Evolutionary conservation across 495 filamentous ascomycete species (phyloP).

Genomic region (Talaromyces thailandensis): DNA sequence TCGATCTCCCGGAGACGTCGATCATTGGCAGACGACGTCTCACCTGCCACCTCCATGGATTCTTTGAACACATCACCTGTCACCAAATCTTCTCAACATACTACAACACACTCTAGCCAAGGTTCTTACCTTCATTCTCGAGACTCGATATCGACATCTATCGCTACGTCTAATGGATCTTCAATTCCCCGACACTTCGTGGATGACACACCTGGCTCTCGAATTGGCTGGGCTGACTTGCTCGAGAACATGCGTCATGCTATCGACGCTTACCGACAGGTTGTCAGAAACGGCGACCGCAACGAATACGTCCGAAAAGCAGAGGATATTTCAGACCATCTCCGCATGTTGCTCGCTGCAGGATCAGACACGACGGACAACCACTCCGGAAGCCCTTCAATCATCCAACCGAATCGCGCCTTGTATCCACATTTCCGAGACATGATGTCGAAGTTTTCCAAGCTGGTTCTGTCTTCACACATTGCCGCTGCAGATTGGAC

Average conservation of each 20-base stretch:
- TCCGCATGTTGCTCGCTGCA: conserved; percentile 86
- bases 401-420: conserved; percentile 93
- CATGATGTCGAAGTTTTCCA: conserved; percentile 99
- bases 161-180: conserved; percentile 47
- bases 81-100: conserved; percentile 21
- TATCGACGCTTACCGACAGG: conserved; percentile 78
- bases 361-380: conserved; percentile 97
- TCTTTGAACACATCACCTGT: conserved; percentile 59
- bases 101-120: neutral
- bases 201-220: conserved; percentile 66
- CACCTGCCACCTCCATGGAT: conserved; percentile 86
- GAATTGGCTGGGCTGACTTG: conserved; percentile 79
- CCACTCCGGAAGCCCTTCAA: conserved; percentile 97
- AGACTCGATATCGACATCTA: conserved; percentile 16
- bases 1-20: conserved; percentile 50
- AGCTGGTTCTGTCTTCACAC: conserved; percentile 95
- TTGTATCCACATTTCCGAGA: conserved; percentile 96
- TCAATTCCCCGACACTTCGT: conserved; percentile 73
- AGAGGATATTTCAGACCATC: conserved; percentile 94
- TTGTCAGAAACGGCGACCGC: conserved; percentile 67
- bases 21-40: conserved; percentile 66
- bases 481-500: conserved; percentile 94
- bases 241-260: conserved; percentile 85
- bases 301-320: conserved; percentile 87
- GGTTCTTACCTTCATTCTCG: neutral